Percentiles rank a stretch among this genome's conserved stretches.
phyloP scores from a whole-genome alignment of 495 filamentous ascomycete species.

The Neurospora sp. region DNA sequence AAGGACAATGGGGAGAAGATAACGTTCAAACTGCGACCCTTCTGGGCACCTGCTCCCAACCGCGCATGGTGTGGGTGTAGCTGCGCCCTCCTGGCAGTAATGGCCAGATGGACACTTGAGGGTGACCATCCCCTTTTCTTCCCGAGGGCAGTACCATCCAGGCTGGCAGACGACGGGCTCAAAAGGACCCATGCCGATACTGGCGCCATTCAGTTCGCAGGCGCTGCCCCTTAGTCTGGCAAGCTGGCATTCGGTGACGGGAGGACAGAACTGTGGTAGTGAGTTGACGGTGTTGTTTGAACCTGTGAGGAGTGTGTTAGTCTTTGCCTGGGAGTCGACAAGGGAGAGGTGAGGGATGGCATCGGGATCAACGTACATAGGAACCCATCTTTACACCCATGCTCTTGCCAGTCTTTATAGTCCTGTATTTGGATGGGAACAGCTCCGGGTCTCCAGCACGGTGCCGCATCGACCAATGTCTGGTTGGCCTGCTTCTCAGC shows the following conservation, averaged over 20 bases:
- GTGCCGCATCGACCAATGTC: conserved; percentile 16
- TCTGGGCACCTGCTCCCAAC: conserved; percentile 31
- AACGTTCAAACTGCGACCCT: conserved; percentile 23
- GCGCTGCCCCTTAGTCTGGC: conserved; percentile 22
- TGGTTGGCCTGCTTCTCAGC: conserved; percentile 6
- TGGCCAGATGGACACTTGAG: conserved; percentile 30
- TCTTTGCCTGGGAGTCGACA: not conserved
- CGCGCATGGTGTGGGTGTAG: conserved; percentile 30
- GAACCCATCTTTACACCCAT: conserved; percentile 30
- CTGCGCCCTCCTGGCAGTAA: conserved; percentile 35
- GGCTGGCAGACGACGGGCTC: conserved; percentile 36
- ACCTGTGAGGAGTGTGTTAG: conserved; percentile 19
- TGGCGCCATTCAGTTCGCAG: conserved; percentile 22
- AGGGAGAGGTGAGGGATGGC: not conserved
- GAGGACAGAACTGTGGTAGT: conserved; percentile 38
- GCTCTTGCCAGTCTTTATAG: conserved; percentile 19
- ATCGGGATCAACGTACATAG: conserved; percentile 20
- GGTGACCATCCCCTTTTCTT: conserved; percentile 17
- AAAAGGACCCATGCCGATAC: conserved; percentile 27
- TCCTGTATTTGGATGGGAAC: conserved; percentile 27
- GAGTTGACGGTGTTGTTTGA: conserved; percentile 34
- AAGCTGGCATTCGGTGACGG: conserved; percentile 24
- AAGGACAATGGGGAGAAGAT: conserved; percentile 30
- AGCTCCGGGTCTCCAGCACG: conserved; percentile 25
- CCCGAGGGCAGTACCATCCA: conserved; percentile 31